phyloP scores from a whole-genome alignment of 768 basidiomycete species.

The Rhizopogon salebrosus region DNA sequence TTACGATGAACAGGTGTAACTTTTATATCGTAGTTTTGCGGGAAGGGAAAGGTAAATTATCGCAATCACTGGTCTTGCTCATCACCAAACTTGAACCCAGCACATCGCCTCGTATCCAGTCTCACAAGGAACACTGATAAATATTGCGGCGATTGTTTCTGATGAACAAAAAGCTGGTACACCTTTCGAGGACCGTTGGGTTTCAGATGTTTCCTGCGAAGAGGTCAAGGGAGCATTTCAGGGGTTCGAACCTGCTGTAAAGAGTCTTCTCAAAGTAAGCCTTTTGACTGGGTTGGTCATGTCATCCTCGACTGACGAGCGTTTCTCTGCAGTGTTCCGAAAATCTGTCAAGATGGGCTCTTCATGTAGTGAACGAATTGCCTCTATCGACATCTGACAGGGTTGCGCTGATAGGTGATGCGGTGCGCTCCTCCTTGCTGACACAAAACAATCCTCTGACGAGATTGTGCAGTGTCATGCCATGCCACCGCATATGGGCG shows the following conservation, averaged over 20 bases:
- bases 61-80: background rate
- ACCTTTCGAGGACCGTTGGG: conserved; percentile 21
- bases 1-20: background rate
- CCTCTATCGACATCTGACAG: conserved; percentile 29
- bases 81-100: conserved; percentile 14
- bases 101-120: conserved; percentile 35
- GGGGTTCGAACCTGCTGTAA: conserved; percentile 31
- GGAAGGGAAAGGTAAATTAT: background rate
- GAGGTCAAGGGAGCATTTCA: conserved; percentile 22
- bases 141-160: conserved; percentile 26
- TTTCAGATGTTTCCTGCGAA: conserved; percentile 17
- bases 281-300: background rate
- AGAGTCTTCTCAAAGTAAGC: conserved; percentile 18
- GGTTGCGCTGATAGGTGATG: conserved; percentile 42
- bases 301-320: background rate
- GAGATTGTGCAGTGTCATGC: conserved; percentile 4
- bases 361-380: conserved; percentile 34
- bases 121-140: conserved; percentile 27
- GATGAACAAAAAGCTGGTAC: conserved; percentile 24
- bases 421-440: conserved; percentile 21
- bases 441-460: background rate
- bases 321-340: conserved; percentile 24
- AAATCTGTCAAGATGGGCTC: conserved; percentile 33
- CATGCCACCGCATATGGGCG: conserved; percentile 8
- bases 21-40: conserved; percentile 9